Conservation (phyloP, 768 basidiomycete genomes). For the Psilocybe cyanescens region DNA sequence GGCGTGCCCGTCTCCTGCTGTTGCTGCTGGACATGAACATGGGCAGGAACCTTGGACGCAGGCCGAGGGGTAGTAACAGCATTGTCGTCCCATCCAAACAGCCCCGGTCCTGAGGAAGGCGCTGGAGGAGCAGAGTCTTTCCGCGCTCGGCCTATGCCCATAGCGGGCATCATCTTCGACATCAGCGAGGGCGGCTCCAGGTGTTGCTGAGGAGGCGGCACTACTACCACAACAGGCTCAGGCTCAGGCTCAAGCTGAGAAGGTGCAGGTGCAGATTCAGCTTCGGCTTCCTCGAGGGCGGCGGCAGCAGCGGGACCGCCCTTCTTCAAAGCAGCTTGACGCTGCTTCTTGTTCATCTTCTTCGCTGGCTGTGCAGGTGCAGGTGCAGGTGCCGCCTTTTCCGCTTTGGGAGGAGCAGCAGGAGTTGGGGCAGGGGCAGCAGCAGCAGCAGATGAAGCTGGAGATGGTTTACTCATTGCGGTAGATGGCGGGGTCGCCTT, state of each 20-base stretch:
- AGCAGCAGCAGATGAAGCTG: background rate
- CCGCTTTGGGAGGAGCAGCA: background rate
- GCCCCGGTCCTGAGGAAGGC: background rate
- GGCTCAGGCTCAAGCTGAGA: background rate
- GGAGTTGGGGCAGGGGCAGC: background rate
- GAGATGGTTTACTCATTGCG: background rate
- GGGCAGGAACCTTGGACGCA: conserved; percentile 26
- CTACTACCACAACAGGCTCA: background rate
- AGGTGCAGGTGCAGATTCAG: background rate
- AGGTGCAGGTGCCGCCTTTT: conserved; percentile 2
- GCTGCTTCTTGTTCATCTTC: conserved; percentile 35
- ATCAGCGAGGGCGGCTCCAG: conserved; percentile 11
- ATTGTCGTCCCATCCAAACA: conserved; percentile 10
- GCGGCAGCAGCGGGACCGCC: conserved; percentile 12
- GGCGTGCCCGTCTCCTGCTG: conserved; percentile 12
- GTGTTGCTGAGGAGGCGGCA: background rate
- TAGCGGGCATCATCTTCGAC: conserved; percentile 16
- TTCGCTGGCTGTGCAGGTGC: conserved; percentile 22
- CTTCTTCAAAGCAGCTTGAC: conserved; percentile 28
- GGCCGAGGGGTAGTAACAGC: conserved; percentile 25
- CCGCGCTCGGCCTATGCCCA: conserved; percentile 9
- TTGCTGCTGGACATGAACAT: conserved; percentile 17
- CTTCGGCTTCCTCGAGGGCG: conserved; percentile 16
- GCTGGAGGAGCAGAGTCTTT: background rate
- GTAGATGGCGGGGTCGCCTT: conserved; percentile 6